Conservation (phyloP, 805 yeast genomes). For the Yamadazyma scolyti region DNA sequence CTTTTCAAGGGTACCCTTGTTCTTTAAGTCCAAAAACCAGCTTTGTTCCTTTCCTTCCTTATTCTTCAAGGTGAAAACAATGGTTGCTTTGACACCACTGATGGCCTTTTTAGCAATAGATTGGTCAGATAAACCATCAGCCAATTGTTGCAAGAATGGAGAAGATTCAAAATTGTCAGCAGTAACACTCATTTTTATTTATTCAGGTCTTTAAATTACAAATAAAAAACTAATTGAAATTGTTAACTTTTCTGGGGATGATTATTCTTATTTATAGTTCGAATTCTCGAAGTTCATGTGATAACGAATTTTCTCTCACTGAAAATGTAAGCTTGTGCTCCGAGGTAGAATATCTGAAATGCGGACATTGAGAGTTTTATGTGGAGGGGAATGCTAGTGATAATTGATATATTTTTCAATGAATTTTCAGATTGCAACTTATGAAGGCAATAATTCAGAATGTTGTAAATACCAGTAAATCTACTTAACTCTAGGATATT, state of each 20-base stretch:
- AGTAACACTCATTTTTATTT: constrained; percentile 19
- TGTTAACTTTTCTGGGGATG: too few species aligned
- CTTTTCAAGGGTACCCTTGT: constrained; percentile 44
- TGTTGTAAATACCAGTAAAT: too few species aligned
- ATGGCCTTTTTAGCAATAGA: constrained; percentile 36
- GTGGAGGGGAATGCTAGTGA: too few species aligned
- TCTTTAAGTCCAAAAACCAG: constrained; percentile 69
- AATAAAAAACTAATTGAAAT: too few species aligned
- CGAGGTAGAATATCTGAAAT: too few species aligned
- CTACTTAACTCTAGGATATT: too few species aligned
- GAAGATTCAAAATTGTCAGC: constrained; percentile 44
- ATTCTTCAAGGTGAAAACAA: constrained; percentile 66
- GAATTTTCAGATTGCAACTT: too few species aligned
- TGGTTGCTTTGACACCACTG: constrained; percentile 53
- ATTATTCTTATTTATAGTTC: too few species aligned
- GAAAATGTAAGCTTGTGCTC: too few species aligned
- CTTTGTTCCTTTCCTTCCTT: constrained; percentile 54
- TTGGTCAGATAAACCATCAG: constrained; percentile 34
- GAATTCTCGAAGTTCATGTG: constrained; percentile 4
- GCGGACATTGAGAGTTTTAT: too few species aligned
- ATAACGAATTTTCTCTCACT: constrained; percentile 3
- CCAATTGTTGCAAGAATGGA: constrained; percentile 36
- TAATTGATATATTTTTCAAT: too few species aligned
- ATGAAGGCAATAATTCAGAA: too few species aligned
- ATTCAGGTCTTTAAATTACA: neutral